phyloP scores from a whole-genome alignment of 352 stramenopile genomes.

The Pythium inflatum region DNA sequence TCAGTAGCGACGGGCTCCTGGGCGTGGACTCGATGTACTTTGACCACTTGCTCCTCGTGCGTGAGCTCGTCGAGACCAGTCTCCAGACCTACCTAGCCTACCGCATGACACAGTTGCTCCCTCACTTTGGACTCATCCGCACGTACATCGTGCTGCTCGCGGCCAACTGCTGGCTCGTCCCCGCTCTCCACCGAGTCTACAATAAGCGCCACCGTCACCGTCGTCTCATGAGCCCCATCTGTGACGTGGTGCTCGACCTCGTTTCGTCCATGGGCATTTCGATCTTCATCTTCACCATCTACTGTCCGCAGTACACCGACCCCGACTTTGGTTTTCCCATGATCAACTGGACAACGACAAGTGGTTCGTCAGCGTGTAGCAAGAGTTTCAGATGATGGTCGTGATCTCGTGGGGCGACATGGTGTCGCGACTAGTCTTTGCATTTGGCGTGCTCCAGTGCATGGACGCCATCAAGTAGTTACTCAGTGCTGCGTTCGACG shows the following conservation, averaged over 20 bases:
- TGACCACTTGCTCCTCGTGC: neutral
- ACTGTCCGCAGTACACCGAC: constrained; percentile 19
- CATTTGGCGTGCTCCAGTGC: constrained; percentile 1
- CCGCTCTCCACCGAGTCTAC: neutral
- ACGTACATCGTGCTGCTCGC: neutral
- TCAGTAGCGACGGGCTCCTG: neutral
- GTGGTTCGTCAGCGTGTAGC: constrained; percentile 6
- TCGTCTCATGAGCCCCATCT: neutral
- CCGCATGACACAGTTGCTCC: constrained; percentile 10
- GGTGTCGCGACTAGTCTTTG: constrained; percentile 10
- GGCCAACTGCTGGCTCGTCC: neutral
- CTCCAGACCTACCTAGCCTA: constrained; percentile 23
- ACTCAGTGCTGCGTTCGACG: no score
- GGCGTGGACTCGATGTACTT: constrained; percentile 10
- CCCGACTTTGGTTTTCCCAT: constrained; percentile 6
- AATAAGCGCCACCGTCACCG: neutral
- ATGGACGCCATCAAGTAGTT: constrained; percentile 1
- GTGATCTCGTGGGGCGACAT: constrained; percentile 14
- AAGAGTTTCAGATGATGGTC: constrained; percentile 25
- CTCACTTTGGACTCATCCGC: neutral
- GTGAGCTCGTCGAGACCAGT: constrained; percentile 13
- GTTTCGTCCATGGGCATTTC: constrained; percentile 20
- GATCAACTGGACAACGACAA: constrained; percentile 10
- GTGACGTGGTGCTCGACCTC: constrained; percentile 1
- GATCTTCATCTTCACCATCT: constrained; percentile 7